A percentile compares a stretch with the other conserved stretches of the same genome.
phyloP scores from a whole-genome alignment of 2,329 filamentous ascomycete species.

The Calonectria pseudoreteaudii region DNA sequence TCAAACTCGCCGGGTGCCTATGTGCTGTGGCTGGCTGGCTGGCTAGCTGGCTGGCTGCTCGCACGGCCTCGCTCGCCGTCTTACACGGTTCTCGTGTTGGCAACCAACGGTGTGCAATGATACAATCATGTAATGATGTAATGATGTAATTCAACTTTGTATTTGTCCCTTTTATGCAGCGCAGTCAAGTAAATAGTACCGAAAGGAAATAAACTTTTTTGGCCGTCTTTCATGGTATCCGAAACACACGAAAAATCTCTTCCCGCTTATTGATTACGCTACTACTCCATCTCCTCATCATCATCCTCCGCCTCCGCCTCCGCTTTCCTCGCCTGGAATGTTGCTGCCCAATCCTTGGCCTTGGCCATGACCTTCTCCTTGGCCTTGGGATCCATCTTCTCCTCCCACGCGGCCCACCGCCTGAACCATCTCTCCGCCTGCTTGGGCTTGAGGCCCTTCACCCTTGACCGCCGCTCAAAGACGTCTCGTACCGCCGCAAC shows the following conservation, averaged over 20 bases:
- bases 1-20: not conserved
- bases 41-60: not conserved
- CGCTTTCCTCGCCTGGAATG: constrained; percentile 59
- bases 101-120: no score
- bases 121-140: no score
- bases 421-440: constrained; percentile 91
- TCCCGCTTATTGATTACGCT: constrained; percentile 22
- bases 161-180: not conserved
- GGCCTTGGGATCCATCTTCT: constrained; percentile 74
- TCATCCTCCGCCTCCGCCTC: constrained; percentile 46
- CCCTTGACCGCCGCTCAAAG: constrained; percentile 82
- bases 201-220: constrained; percentile 38
- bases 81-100: not conserved
- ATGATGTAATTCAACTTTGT: constrained; percentile 1
- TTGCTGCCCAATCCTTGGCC: constrained; percentile 77
- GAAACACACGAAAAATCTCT: constrained; percentile 32
- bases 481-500: constrained; percentile 74
- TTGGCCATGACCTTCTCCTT: constrained; percentile 77
- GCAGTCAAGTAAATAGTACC: not conserved
- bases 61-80: not conserved
- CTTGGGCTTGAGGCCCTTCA: constrained; percentile 80
- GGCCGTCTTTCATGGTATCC: constrained; percentile 39
- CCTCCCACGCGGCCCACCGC: constrained; percentile 92
- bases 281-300: constrained; percentile 53
- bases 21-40: no score